Evolutionary conservation across 352 stramenopile species (phyloP).

Genomic region (Plasmopara viticola): DNA sequence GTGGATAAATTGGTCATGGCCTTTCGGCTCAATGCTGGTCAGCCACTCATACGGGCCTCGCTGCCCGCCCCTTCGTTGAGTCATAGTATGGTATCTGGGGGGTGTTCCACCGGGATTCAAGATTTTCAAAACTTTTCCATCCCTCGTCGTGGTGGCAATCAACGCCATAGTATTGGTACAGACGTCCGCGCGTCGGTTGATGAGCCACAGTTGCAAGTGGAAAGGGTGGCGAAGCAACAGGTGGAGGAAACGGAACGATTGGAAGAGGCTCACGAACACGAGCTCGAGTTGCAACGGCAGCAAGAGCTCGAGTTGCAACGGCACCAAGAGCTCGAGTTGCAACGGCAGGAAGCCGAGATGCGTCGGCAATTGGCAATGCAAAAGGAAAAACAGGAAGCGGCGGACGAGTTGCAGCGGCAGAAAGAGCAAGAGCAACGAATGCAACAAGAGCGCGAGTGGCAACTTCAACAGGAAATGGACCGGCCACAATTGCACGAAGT

Average conservation of each 20-base stretch:
- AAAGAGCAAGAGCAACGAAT: slow-evolving; percentile 26
- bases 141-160: slow-evolving; percentile 28
- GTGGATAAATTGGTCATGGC: slow-evolving; percentile 65
- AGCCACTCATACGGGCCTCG: slow-evolving; percentile 28
- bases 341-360: slow-evolving; percentile 18
- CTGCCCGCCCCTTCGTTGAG: slow-evolving; percentile 19
- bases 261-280: not conserved
- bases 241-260: slow-evolving; percentile 12
- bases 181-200: slow-evolving; percentile 32
- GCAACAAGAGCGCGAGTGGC: slow-evolving; percentile 16
- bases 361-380: slow-evolving; percentile 17
- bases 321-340: slow-evolving; percentile 9
- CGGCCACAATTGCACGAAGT: slow-evolving; percentile 17
- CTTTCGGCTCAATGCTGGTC: slow-evolving; percentile 50
- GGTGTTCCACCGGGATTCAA: slow-evolving; percentile 33
- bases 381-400: slow-evolving; percentile 22
- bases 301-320: slow-evolving; percentile 5
- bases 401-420: slow-evolving; percentile 24
- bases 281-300: slow-evolving; percentile 13
- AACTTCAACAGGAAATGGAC: slow-evolving; percentile 17
- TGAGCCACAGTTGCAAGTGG: slow-evolving; percentile 26
- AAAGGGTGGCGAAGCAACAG: slow-evolving; percentile 20
- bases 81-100: slow-evolving; percentile 1
- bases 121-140: slow-evolving; percentile 81
- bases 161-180: slow-evolving; percentile 38